phyloP scores from a whole-genome alignment of 192 early-diverging fungal species.

The Geranomyces michiganensis region DNA sequence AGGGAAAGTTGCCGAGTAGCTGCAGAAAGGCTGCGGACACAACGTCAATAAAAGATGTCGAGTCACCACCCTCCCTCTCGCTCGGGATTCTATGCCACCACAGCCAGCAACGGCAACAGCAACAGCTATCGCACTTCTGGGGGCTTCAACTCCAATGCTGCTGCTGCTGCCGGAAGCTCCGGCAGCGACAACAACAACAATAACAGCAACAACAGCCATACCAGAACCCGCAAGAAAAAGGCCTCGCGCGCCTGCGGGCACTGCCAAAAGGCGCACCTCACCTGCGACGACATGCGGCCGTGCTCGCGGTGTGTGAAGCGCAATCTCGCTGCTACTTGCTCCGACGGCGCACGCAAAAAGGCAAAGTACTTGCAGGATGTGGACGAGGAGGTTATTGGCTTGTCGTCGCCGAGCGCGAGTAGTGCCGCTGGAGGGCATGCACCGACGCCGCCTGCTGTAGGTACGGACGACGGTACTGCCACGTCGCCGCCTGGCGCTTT shows the following conservation, averaged over 20 bases:
- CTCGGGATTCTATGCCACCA: too few species aligned
- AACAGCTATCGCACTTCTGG: too few species aligned
- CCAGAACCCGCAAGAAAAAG: slow-evolving; percentile 39
- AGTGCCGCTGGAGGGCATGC: neutral
- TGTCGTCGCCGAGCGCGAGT: neutral
- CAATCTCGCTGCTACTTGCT: slow-evolving; percentile 73
- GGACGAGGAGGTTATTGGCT: slow-evolving; percentile 12
- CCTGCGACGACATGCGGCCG: slow-evolving; percentile 72
- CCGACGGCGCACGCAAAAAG: slow-evolving; percentile 84
- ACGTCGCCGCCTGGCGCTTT: too few species aligned
- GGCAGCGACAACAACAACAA: neutral
- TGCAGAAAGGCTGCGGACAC: too few species aligned
- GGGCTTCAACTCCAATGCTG: too few species aligned
- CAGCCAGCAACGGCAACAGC: neutral
- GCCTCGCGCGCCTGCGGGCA: slow-evolving; percentile 68
- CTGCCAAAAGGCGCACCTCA: slow-evolving; percentile 76
- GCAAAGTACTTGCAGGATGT: slow-evolving; percentile 87
- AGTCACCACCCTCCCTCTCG: too few species aligned
- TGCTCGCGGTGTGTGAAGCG: slow-evolving; percentile 87
- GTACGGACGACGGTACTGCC: too few species aligned
- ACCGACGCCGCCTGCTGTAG: too few species aligned
- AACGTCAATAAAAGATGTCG: too few species aligned
- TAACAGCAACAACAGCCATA: neutral
- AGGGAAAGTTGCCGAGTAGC: too few species aligned
- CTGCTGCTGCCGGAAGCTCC: too few species aligned